Conservation (phyloP, 2,329 filamentous ascomycete genomes). For the Apiospora phragmitis region DNA sequence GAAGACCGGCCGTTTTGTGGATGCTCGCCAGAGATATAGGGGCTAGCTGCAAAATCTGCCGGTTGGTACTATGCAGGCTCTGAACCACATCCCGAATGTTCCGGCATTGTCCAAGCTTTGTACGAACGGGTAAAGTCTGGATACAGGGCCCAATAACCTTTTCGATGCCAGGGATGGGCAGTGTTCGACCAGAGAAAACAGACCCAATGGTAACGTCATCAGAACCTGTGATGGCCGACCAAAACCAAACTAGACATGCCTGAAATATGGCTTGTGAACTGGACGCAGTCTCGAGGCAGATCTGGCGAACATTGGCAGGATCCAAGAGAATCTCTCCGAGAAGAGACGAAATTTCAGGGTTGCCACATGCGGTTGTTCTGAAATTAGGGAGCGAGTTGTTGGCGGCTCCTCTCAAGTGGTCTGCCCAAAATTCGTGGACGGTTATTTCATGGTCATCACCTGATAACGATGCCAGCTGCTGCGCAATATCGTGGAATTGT, state of each 20-base stretch:
- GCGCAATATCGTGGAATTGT: conserved; percentile 61
- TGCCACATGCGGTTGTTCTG: conserved; percentile 36
- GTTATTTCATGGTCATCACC: conserved; percentile 26
- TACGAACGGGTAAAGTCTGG: conserved; percentile 70
- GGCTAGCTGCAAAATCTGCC: conserved; percentile 64
- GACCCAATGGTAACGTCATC: conserved; percentile 73
- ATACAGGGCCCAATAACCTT: conserved; percentile 79
- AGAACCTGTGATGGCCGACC: conserved; percentile 63
- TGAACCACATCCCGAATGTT: conserved; percentile 62
- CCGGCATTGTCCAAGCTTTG: conserved; percentile 53
- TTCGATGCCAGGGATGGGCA: conserved; percentile 71
- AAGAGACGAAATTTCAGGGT: conserved; percentile 27
- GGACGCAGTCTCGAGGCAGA: conserved; percentile 44
- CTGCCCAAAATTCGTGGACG: conserved; percentile 68
- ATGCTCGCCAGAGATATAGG: conserved; percentile 69
- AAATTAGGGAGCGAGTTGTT: conserved; percentile 60
- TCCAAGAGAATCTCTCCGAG: conserved; percentile 35
- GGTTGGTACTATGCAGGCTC: conserved; percentile 65
- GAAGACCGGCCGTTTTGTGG: conserved; percentile 57
- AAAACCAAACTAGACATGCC: conserved; percentile 65
- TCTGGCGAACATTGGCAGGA: conserved; percentile 32
- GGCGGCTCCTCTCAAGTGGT: conserved; percentile 59
- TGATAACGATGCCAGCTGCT: conserved; percentile 35
- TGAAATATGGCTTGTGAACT: conserved; percentile 76
- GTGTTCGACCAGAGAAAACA: conserved; percentile 78